Conservation (phyloP, 441 rosid species). For the Geranium incanum region DNA sequence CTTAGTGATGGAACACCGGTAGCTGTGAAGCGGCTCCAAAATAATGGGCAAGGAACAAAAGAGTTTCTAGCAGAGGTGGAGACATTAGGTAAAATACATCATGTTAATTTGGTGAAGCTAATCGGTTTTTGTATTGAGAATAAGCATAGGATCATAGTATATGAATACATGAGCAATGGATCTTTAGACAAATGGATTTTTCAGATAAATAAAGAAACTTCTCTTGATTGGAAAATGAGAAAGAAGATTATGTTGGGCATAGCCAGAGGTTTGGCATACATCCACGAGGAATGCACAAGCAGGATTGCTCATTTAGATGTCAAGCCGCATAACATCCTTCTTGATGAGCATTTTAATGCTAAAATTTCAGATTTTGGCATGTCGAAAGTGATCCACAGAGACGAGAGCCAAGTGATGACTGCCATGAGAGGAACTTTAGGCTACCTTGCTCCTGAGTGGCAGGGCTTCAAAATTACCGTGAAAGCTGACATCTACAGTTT, state of each 20-base stretch:
- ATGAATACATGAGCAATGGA: slow-evolving; percentile 27
- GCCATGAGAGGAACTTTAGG: slow-evolving; percentile 33
- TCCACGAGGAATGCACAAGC: slow-evolving; percentile 27
- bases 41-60: slow-evolving; percentile 22
- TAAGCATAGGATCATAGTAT: slow-evolving; percentile 24
- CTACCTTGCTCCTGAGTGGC: slow-evolving; percentile 32
- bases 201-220: background rate
- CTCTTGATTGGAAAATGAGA: slow-evolving; percentile 25
- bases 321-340: slow-evolving; percentile 26
- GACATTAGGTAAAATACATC: slow-evolving; percentile 22
- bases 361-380: slow-evolving; percentile 34
- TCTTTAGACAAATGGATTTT: slow-evolving; percentile 27
- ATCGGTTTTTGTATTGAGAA: slow-evolving; percentile 29
- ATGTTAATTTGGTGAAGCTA: slow-evolving; percentile 24
- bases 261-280: slow-evolving; percentile 25
- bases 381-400: slow-evolving; percentile 23
- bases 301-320: slow-evolving; percentile 23
- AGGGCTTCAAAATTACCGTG: slow-evolving; percentile 20
- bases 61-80: slow-evolving; percentile 25
- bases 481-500: slow-evolving; percentile 35
- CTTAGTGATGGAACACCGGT: slow-evolving; percentile 18
- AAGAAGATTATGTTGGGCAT: slow-evolving; percentile 26
- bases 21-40: slow-evolving; percentile 22
- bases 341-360: slow-evolving; percentile 29
- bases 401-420: slow-evolving; percentile 24